Evolutionary conservation across 805 yeast genomes (phyloP).

Genomic region (Candida vaughaniae): DNA sequence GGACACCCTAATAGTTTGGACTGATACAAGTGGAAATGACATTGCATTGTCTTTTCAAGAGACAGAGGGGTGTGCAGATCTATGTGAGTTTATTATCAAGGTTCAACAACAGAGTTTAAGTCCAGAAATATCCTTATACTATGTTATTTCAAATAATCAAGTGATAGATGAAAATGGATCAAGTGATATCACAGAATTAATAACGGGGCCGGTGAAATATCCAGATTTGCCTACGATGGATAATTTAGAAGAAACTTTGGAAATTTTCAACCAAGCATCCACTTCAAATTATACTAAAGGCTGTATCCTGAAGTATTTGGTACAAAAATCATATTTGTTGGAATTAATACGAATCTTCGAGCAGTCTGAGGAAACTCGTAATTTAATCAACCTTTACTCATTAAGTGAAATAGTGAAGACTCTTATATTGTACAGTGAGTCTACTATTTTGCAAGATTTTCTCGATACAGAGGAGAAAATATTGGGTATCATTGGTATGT

Average conservation of each 20-base stretch:
- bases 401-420: slow-evolving; percentile 75
- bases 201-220: slow-evolving; percentile 74
- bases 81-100: slow-evolving; percentile 76
- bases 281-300: slow-evolving; percentile 63
- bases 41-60: slow-evolving; percentile 92
- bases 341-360: slow-evolving; percentile 54
- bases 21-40: slow-evolving; percentile 70
- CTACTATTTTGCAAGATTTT: slow-evolving; percentile 31
- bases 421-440: slow-evolving; percentile 68
- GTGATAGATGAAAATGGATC: slow-evolving; percentile 19
- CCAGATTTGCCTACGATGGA: slow-evolving; percentile 57
- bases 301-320: slow-evolving; percentile 55
- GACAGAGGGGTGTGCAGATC: slow-evolving; percentile 78
- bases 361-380: slow-evolving; percentile 51
- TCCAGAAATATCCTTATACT: slow-evolving; percentile 62
- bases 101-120: slow-evolving; percentile 58
- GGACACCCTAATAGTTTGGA: slow-evolving; percentile 93
- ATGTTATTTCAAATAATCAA: slow-evolving; percentile 51
- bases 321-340: slow-evolving; percentile 51
- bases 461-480: slow-evolving; percentile 30
- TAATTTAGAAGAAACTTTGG: slow-evolving; percentile 54
- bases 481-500: slow-evolving; percentile 65
- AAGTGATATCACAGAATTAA: slow-evolving; percentile 65
- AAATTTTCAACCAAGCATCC: slow-evolving; percentile 57
- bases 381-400: slow-evolving; percentile 57